Conservation (phyloP, 495 filamentous ascomycete species). For the Aspergillus funiculosus region DNA sequence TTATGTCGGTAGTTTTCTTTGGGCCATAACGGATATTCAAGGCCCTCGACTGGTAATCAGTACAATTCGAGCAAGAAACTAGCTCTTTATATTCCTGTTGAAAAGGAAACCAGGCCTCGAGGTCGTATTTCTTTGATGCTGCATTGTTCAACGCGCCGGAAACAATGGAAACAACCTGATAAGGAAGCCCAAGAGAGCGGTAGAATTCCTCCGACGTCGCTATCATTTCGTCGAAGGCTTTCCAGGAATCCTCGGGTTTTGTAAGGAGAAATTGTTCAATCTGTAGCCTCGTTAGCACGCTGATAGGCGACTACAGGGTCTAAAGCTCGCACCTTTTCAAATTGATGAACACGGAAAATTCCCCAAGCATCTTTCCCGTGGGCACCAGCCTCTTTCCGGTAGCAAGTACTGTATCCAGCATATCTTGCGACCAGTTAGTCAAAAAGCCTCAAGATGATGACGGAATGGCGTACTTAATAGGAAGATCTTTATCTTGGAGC, state of each 20-base stretch:
- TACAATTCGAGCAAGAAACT: constrained; percentile 93
- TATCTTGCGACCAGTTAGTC: constrained; percentile 45
- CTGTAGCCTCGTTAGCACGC: constrained; percentile 29
- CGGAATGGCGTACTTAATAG: constrained; percentile 57
- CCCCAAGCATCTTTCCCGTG: constrained; percentile 98
- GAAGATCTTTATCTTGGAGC: constrained; percentile 77
- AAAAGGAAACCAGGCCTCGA: constrained; percentile 97
- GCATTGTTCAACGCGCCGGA: constrained; percentile 93
- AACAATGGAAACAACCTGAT: constrained; percentile 87
- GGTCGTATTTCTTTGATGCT: constrained; percentile 89
- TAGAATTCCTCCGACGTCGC: constrained; percentile 88
- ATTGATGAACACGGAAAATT: constrained; percentile 96
- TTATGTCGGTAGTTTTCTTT: constrained; percentile 70
- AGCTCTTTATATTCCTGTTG: constrained; percentile 96
- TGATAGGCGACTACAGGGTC: background rate
- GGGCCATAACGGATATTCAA: constrained; percentile 79
- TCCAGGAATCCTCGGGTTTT: constrained; percentile 92
- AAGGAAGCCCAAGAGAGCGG: constrained; percentile 79
- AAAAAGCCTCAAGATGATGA: background rate
- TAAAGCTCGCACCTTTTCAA: constrained; percentile 68
- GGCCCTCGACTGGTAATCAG: constrained; percentile 86
- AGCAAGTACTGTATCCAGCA: constrained; percentile 90
- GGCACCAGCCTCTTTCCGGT: constrained; percentile 85
- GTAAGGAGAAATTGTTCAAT: constrained; percentile 93
- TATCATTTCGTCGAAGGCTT: constrained; percentile 91